Base-by-base conservation (phyloP, 2,329 filamentous ascomycete species). In the Botrytis squamosa region DNA sequence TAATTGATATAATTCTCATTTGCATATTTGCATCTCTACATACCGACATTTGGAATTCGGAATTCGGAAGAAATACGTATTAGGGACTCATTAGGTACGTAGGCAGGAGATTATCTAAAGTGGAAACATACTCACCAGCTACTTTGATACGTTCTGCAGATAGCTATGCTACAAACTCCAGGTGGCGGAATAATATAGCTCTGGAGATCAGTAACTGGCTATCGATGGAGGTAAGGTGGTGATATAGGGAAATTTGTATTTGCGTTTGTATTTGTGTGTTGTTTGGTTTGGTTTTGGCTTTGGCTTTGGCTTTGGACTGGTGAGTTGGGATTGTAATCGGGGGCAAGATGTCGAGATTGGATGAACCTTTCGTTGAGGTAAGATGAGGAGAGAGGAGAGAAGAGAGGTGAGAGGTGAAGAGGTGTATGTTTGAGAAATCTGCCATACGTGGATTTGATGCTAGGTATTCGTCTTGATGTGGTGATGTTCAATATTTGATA, bases 161-260 rank as follows among this genome's bases (percentile, higher is more conserved):
- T n/a, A 1, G 25, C 0, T 52, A 1, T 52, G 12, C 25, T n/a
- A n/a, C n/a, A n/a, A n/a, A 0, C 49, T 52, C 10, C 12, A 3
- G 49, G 25, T 52, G 10, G 25, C 49, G 2, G 22, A 4, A 25
- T 49, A 16, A 22, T 10, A 52, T 52, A n/a, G 25, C 10, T 52
- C 2, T 52, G 10, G 10, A 1, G 49, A 52, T 52, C 1, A 3
- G 25, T 52, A 3, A 2, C 4, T 52, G 10, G 1, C 6, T 52
- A 6, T n/a, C 0, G 1, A 52, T 52, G 22, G 9, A 25, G 46
- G 9, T 52, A 9, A 25, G 22, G 12, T 52, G 2, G 4, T 52
- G 49, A 52, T 14, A 2, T 14, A n/a, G 1, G 49, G 10, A 2
- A 2, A 4, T n/a, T n/a, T 49, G 9, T 10, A 4, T 22, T 46